Evolutionary conservation across 805 yeast genomes (phyloP).

Genomic region (Sungouiozyma intestinalis): DNA sequence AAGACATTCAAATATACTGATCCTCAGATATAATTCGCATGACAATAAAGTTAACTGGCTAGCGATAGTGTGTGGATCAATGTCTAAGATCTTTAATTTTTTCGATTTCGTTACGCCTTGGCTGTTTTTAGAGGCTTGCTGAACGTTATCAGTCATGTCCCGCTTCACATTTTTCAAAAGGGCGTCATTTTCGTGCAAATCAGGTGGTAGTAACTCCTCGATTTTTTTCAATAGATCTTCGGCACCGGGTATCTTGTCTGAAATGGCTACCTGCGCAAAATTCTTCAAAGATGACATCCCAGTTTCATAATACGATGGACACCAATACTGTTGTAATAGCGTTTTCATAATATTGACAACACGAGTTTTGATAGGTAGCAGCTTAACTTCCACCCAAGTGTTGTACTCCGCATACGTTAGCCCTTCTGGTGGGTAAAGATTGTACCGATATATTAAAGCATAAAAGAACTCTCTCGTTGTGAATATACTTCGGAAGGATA

Average conservation of each 20-base stretch:
- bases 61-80: conserved; percentile 69
- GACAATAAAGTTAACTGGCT: conserved; percentile 77
- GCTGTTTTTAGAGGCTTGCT: not conserved
- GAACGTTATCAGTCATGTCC: not conserved
- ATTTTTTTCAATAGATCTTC: conserved; percentile 32
- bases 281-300: conserved; percentile 31
- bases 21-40: conserved; percentile 54
- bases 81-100: conserved; percentile 46
- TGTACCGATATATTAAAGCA: conserved; percentile 52
- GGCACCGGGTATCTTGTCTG: conserved; percentile 36
- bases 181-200: conserved; percentile 53
- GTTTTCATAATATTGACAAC: conserved; percentile 58
- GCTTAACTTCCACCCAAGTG: conserved; percentile 63
- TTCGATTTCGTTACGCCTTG: conserved; percentile 10
- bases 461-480: conserved; percentile 52
- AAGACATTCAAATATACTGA: conserved; percentile 62
- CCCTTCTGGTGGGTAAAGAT: conserved; percentile 77
- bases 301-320: conserved; percentile 44
- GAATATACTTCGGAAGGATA: conserved; percentile 69
- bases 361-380: conserved; percentile 53
- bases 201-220: conserved; percentile 35
- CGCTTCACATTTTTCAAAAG: not conserved
- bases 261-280: conserved; percentile 32
- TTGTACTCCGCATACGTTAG: conserved; percentile 72
- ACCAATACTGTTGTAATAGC: conserved; percentile 64